These are phyloP conservation scores for Crithidia bombi DNA, from an alignment of 208 protist species.

Conservation along the genomic window DNA sequence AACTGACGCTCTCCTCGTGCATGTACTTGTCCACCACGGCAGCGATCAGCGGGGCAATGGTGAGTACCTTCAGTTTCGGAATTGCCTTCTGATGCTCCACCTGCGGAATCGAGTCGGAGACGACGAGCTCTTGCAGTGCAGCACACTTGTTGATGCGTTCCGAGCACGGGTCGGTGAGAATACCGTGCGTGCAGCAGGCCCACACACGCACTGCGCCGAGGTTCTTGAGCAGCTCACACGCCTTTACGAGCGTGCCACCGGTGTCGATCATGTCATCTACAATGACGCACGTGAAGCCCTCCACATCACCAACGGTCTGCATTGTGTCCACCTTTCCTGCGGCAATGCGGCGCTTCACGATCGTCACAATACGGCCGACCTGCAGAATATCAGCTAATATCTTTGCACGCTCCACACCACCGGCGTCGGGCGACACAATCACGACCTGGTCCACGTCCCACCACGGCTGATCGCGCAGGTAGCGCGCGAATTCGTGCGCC, in stretches of 20 bases:
- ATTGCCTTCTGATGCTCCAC: conserved; percentile 72
- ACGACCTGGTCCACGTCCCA: conserved; percentile 79
- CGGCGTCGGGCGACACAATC: conserved; percentile 96
- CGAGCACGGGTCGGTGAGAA: conserved; percentile 88
- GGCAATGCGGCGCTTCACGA: conserved; percentile 91
- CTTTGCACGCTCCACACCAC: conserved; percentile 94
- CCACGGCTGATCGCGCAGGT: conserved; percentile 72
- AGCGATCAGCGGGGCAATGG: conserved; percentile 89
- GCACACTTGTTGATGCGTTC: conserved; percentile 88
- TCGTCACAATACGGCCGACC: conserved; percentile 93
- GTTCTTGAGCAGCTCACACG: conserved; percentile 91
- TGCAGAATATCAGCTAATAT: conserved; percentile 89
- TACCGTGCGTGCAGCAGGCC: conserved; percentile 95
- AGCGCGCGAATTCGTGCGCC: conserved; percentile 82
- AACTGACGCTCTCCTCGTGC: conserved; percentile 70
- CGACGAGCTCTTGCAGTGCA: conserved; percentile 89
- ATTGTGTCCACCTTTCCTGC: conserved; percentile 86
- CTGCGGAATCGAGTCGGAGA: conserved; percentile 95
- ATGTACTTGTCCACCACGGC: conserved; percentile 76
- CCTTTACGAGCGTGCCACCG: conserved; percentile 91
- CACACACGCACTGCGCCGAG: conserved; percentile 92
- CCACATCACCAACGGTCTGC: conserved; percentile 95
- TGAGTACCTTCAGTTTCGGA: conserved; percentile 89
- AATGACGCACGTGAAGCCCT: conserved; percentile 92
- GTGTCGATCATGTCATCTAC: conserved; percentile 98